Evolutionary conservation across 352 stramenopile species (phyloP).

Genomic region (Hyaloperonospora arabidopsidis): DNA sequence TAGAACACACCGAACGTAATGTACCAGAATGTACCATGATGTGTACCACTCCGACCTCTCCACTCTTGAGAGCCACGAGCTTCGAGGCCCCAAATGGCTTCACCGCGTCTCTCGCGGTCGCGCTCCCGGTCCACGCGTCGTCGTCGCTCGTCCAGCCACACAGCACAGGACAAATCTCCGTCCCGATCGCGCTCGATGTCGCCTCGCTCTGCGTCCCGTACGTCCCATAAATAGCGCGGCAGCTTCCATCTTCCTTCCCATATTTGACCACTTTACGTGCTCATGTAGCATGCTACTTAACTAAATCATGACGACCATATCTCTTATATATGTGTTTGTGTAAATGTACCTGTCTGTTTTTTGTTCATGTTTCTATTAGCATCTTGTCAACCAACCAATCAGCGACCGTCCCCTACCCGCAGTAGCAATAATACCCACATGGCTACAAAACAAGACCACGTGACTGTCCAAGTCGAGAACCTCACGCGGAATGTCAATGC

Average conservation of each 20-base stretch:
- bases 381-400: not conserved
- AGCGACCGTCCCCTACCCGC: not conserved
- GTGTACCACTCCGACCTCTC: too few relatives aligned
- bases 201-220: conserved; percentile 14
- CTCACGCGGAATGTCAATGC: conserved; percentile 79
- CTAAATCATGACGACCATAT: too few relatives aligned
- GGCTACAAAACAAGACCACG: conserved; percentile 20
- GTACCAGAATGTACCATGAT: too few relatives aligned
- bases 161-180: not conserved
- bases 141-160: not conserved
- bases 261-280: too few relatives aligned
- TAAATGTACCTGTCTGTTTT: too few relatives aligned
- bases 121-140: conserved; percentile 12
- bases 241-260: too few relatives aligned
- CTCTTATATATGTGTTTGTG: too few relatives aligned
- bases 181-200: conserved; percentile 18
- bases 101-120: conserved; percentile 16
- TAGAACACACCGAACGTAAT: too few relatives aligned
- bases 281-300: too few relatives aligned
- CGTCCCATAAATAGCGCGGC: not conserved
- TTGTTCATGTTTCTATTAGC: too few relatives aligned
- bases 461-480: conserved; percentile 65
- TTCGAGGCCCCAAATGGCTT: conserved; percentile 20
- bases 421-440: not conserved
- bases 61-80: not conserved